Conservation (phyloP, 2,329 filamentous ascomycete genomes). For the Colletotrichum australisinense region DNA sequence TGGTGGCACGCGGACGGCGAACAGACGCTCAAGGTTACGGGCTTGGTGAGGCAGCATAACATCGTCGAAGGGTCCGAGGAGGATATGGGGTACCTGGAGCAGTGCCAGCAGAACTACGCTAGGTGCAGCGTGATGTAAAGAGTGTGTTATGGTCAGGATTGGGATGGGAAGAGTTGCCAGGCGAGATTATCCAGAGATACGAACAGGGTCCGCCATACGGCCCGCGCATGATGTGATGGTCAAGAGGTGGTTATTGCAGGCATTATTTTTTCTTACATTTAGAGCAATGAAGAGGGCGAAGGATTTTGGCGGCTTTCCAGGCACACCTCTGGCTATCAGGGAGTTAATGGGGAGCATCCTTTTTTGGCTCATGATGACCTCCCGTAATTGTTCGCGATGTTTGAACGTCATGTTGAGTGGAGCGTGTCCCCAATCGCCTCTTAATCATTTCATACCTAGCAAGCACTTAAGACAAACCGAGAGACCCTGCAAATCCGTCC, state of each 20-base stretch:
- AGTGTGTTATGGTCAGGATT: background rate
- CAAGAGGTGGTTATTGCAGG: background rate
- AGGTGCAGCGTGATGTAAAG: slow-evolving; percentile 66
- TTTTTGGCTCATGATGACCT: background rate
- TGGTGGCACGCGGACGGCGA: slow-evolving; percentile 96
- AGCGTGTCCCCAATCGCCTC: background rate
- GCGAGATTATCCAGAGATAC: background rate
- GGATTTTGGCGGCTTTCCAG: background rate
- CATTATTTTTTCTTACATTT: background rate
- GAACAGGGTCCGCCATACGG: background rate
- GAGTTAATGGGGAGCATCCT: background rate
- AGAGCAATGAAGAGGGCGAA: background rate
- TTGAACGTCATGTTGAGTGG: background rate
- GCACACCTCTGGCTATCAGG: background rate
- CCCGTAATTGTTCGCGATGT: background rate
- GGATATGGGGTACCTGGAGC: slow-evolving; percentile 83
- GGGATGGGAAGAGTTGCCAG: background rate
- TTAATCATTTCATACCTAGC: background rate
- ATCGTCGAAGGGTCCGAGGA: slow-evolving; percentile 70
- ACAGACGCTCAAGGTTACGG: slow-evolving; percentile 82
- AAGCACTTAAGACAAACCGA: background rate
- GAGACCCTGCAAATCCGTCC: background rate
- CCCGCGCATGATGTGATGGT: background rate
- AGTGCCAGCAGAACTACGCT: slow-evolving; percentile 64
- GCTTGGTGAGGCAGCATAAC: slow-evolving; percentile 75